A percentile compares a stretch with the other conserved stretches of the same genome.
phyloP scores from a whole-genome alignment of 106 monocot species.

The Platanthera zijinensis region DNA sequence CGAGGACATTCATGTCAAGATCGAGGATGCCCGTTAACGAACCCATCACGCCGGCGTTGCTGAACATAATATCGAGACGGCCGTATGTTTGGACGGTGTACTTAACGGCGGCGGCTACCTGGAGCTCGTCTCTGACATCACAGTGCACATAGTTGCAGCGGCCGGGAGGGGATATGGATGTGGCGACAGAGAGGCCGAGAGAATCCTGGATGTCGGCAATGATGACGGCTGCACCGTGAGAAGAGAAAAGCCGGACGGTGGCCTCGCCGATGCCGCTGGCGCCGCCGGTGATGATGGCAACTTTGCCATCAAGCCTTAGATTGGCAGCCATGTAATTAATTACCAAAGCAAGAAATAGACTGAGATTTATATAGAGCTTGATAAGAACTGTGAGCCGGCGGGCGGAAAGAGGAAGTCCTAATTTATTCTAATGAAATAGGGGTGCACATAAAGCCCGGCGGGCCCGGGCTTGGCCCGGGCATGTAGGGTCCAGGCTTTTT shows the following conservation, averaged over 20 bases:
- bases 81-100: constrained; percentile 10
- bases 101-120: constrained; percentile 14
- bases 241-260: constrained; percentile 32
- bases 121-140: constrained; percentile 24
- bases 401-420: no score
- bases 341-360: no score
- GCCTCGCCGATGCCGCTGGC: constrained; percentile 52
- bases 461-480: no score
- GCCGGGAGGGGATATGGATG: constrained; percentile 4
- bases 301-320: constrained; percentile 48
- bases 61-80: constrained; percentile 33
- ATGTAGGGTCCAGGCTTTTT: no score
- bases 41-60: constrained; percentile 13
- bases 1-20: no score
- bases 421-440: no score
- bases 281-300: constrained; percentile 56
- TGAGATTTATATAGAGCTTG: no score
- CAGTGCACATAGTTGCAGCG: constrained; percentile 15
- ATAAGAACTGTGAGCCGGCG: no score
- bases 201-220: constrained; percentile 47
- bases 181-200: constrained; percentile 19
- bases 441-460: no score
- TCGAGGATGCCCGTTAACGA: no score
- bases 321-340: no score
- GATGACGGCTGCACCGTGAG: constrained; percentile 34